Base-by-base conservation (phyloP, 495 filamentous ascomycete genomes). In the Penicillium parvum region DNA sequence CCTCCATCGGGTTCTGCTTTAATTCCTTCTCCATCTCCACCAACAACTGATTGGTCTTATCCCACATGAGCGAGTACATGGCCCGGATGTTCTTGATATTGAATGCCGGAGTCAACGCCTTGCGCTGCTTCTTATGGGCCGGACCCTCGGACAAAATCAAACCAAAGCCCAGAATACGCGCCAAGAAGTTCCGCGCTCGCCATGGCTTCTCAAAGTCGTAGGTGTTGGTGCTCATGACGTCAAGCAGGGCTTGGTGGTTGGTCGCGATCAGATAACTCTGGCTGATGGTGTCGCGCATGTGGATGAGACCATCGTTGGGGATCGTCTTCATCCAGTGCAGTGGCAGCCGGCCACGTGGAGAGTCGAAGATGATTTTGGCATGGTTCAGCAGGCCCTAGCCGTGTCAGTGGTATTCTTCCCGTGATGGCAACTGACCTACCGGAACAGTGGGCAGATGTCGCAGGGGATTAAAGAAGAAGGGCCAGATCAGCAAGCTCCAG, bases 281-380 rank as follows among this genome's bases (percentile, higher is more conserved):
- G 34, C 55, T 58, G 32, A 71, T 41, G 4, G 38, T 32, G 23
- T 74, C 76, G 9, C 77, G 69, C 58, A 95, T 91, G 20, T 82
- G 76, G 33, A 97, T 86, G n/a, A 96, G 58, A 7, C 90, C 90
- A 32, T 91, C 77, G 49, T 96, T 90, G n/a, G 87, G 85, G 21
- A 95, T 69, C 1, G 68, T 77, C 32, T 83, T 75, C 38, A 82
- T 70, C 88, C 87, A 95, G 27, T 82, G 61, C n/a, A 73, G 58
- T 37, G 76, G 74, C 0, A 81, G 77, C 3, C 62, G 60, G 5
- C 88, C 88, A 0, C 78, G 76, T 0, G 84, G 75, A 5, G 78
- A 65, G 7, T 69, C 63, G 28, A 71, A 51, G 38, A 92, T 83
- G 10, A 57, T 61, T 3, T 45, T 45, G 29, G 71, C 78, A 20